Evolutionary conservation across 257 asterid genomes (phyloP).

Genomic region (Coffea eugenioides): DNA sequence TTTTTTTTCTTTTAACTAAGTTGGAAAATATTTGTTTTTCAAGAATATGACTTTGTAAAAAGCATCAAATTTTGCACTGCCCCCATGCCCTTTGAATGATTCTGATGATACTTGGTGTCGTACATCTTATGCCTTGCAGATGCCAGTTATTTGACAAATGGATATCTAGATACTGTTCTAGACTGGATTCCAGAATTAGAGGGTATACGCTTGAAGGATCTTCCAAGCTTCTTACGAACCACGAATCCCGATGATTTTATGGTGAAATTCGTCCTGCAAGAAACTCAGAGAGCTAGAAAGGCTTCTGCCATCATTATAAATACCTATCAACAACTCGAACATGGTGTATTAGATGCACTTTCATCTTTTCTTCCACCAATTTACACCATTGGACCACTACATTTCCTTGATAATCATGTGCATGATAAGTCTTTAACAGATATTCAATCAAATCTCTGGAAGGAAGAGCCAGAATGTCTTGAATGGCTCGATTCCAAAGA

Average conservation of each 20-base stretch:
- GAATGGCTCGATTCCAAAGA: slow-evolving; percentile 53
- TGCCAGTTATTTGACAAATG: slow-evolving; percentile 13
- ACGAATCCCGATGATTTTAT: slow-evolving; percentile 8
- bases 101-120: background rate
- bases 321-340: background rate
- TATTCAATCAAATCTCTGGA: slow-evolving; percentile 52
- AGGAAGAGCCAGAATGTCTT: slow-evolving; percentile 40
- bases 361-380: slow-evolving; percentile 2
- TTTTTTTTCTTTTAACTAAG: too few relatives aligned
- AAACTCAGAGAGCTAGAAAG: background rate
- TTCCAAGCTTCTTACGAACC: slow-evolving; percentile 16
- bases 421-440: slow-evolving; percentile 14
- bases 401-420: slow-evolving; percentile 7
- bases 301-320: background rate
- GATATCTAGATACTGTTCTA: background rate
- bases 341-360: background rate
- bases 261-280: background rate
- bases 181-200: slow-evolving; percentile 20
- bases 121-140: background rate
- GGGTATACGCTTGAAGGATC: slow-evolving; percentile 7
- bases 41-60: too few relatives aligned
- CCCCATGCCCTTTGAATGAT: background rate
- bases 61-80: too few relatives aligned
- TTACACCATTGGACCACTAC: slow-evolving; percentile 14
- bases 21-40: too few relatives aligned